phyloP scores from a whole-genome alignment of 345 rosid species.

The Hibiscus tridactylites region DNA sequence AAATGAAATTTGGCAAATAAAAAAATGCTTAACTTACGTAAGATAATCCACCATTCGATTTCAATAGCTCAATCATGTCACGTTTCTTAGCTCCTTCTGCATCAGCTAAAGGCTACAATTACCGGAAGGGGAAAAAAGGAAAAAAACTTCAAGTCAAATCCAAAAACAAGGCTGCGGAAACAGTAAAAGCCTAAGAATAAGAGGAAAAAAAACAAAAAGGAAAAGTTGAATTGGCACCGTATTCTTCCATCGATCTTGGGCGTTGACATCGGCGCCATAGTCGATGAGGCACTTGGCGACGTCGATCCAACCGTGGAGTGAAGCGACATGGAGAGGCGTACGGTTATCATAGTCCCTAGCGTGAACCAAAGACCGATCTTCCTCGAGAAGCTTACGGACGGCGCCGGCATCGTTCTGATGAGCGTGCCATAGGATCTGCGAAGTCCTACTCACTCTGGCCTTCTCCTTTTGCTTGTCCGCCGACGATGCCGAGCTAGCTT shows the following conservation, averaged over 20 bases:
- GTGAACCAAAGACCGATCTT: slow-evolving; percentile 70
- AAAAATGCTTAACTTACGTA: slow-evolving; percentile 48
- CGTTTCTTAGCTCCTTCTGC: slow-evolving; percentile 94
- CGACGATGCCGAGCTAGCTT: slow-evolving; percentile 23
- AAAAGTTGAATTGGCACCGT: slow-evolving; percentile 36
- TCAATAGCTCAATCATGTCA: slow-evolving; percentile 64
- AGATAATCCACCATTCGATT: slow-evolving; percentile 77
- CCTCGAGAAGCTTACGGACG: slow-evolving; percentile 86
- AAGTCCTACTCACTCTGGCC: slow-evolving; percentile 95
- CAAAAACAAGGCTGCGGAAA: not conserved
- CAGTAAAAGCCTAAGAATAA: not conserved
- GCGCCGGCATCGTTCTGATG: slow-evolving; percentile 89
- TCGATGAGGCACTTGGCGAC: slow-evolving; percentile 83
- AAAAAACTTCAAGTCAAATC: not conserved
- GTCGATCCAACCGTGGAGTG: slow-evolving; percentile 92
- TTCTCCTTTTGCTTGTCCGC: slow-evolving; percentile 83
- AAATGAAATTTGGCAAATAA: not conserved
- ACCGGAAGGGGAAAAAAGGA: not conserved
- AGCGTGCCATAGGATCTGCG: slow-evolving; percentile 93
- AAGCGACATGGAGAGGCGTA: slow-evolving; percentile 93
- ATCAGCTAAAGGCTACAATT: slow-evolving; percentile 86
- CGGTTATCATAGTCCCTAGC: slow-evolving; percentile 93
- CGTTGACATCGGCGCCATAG: slow-evolving; percentile 94
- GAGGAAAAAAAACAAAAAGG: not conserved
- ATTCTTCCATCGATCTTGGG: slow-evolving; percentile 99